Conservation (phyloP, 345 rosid species). For the Aethionema arabicum region DNA sequence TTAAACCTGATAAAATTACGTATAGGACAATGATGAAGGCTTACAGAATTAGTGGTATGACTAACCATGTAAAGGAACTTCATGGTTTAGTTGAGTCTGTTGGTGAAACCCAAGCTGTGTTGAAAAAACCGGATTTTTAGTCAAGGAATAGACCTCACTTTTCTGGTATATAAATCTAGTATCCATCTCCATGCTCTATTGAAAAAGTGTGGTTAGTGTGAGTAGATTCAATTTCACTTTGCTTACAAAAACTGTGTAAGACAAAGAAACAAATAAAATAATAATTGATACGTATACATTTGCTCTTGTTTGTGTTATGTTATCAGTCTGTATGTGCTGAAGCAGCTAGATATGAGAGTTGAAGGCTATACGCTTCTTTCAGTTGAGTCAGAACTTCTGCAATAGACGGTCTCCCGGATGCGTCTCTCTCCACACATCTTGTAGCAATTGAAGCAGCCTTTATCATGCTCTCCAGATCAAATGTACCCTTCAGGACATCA, state of each 20-base stretch:
- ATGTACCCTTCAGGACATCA: constrained; percentile 57
- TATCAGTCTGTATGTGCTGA: constrained; percentile 48
- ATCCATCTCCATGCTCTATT: constrained; percentile 8
- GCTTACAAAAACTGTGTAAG: constrained; percentile 21
- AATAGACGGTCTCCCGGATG: constrained; percentile 62
- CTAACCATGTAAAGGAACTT: constrained; percentile 63
- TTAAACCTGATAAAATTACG: constrained; percentile 73
- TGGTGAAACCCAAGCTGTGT: constrained; percentile 35
- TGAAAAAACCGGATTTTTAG: constrained; percentile 57
- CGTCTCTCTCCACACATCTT: constrained; percentile 79
- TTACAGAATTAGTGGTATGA: constrained; percentile 65
- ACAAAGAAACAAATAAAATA: background rate
- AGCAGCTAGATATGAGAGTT: constrained; percentile 72
- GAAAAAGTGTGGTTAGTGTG: constrained; percentile 11
- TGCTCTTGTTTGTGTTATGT: constrained; percentile 24
- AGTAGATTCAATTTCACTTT: constrained; percentile 19
- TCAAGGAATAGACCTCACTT: constrained; percentile 12
- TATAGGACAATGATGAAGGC: constrained; percentile 85
- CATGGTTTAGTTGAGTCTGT: constrained; percentile 39
- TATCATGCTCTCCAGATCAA: constrained; percentile 70
- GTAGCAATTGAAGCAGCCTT: constrained; percentile 58
- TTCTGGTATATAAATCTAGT: constrained; percentile 16
- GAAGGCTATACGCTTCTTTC: constrained; percentile 73
- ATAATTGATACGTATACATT: constrained; percentile 14
- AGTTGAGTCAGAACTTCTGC: constrained; percentile 62